Evolutionary conservation across 148 eudicot species (phyloP).

Genomic region (Salicornia ramosissima): DNA sequence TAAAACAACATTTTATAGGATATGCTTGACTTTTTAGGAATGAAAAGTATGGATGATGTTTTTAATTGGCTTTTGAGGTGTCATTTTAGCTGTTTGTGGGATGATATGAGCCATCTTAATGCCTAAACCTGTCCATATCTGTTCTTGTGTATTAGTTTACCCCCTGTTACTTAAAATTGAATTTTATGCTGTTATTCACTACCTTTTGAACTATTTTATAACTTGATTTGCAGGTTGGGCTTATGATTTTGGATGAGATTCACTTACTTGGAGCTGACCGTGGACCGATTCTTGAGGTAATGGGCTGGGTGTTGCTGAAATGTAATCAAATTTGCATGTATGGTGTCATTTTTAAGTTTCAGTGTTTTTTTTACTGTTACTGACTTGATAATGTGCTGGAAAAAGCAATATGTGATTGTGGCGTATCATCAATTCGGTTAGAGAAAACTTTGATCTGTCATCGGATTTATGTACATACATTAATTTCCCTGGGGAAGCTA

Average conservation of each 20-base stretch:
- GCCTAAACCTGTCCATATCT: not conserved
- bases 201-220: constrained; percentile 9
- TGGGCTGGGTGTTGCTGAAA: not conserved
- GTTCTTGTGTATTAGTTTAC: not conserved
- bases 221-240: constrained; percentile 63
- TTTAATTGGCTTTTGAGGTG: not conserved
- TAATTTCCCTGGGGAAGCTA: not conserved
- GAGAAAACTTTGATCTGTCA: not conserved
- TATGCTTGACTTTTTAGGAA: not conserved
- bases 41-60: not conserved
- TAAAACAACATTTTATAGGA: not conserved
- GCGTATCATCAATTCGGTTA: not conserved
- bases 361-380: not conserved
- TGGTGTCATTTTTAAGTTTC: not conserved
- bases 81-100: not conserved
- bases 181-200: constrained; percentile 1
- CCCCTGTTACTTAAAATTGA: not conserved
- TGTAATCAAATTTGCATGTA: not conserved
- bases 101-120: not conserved
- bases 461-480: not conserved
- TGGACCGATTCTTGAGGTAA: constrained; percentile 98
- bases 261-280: constrained; percentile 98
- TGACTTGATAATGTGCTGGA: not conserved
- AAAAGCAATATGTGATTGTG: not conserved
- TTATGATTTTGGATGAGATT: constrained; percentile 96